phyloP scores from a whole-genome alignment of 768 basidiomycete species.

The Clathrus columnatus region DNA sequence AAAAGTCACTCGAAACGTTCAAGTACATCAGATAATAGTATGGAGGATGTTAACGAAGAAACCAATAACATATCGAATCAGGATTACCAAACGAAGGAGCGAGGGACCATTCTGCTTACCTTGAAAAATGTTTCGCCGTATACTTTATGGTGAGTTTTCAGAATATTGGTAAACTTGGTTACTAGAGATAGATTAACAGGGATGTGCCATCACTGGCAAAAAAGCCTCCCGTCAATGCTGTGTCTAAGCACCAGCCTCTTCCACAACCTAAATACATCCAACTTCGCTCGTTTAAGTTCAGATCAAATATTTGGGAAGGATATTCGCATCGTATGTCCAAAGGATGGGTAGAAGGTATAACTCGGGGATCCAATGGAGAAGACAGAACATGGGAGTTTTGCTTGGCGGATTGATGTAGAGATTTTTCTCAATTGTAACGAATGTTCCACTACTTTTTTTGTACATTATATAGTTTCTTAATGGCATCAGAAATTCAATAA shows the following conservation, averaged over 20 bases:
- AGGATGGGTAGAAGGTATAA: constrained; percentile 58
- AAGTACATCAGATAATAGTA: constrained; percentile 33
- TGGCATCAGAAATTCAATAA: too few species aligned
- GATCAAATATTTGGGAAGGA: constrained; percentile 61
- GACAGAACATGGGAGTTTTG: constrained; percentile 90
- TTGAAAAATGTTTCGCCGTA: constrained; percentile 83
- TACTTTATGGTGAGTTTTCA: constrained; percentile 58
- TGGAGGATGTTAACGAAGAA: constrained; percentile 39
- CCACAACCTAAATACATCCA: constrained; percentile 62
- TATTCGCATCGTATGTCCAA: constrained; percentile 95
- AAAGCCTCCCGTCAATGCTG: constrained; percentile 47
- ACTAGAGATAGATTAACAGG: constrained; percentile 35
- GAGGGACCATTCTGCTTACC: constrained; percentile 81
- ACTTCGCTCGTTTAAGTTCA: constrained; percentile 74
- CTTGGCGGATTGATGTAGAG: constrained; percentile 17
- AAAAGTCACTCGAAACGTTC: constrained; percentile 21
- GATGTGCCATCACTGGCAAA: constrained; percentile 69
- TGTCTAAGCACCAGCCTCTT: constrained; percentile 23
- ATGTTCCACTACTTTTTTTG: too few species aligned
- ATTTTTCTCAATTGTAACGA: too few species aligned
- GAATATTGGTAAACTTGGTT: not conserved
- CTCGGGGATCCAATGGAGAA: constrained; percentile 60
- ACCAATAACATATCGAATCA: constrained; percentile 16
- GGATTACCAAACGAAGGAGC: constrained; percentile 15
- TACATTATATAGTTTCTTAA: too few species aligned